These are phyloP conservation scores for Fusarium fracticaudum DNA, from an alignment of 2,329 filamentous ascomycete genomes.

Conservation along the genomic window DNA sequence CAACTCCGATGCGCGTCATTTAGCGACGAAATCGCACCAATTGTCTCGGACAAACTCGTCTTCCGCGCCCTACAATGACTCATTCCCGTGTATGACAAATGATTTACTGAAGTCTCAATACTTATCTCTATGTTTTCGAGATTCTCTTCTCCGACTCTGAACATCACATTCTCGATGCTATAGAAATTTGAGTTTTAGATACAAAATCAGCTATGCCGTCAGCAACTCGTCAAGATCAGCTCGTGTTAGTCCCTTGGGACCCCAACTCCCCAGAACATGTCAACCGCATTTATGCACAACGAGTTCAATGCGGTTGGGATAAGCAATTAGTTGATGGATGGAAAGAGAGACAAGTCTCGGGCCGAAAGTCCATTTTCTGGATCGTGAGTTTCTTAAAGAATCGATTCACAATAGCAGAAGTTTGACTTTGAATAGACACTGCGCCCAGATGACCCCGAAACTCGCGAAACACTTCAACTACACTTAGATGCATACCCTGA, in stretches of 20 bases:
- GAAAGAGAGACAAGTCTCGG: constrained; percentile 24
- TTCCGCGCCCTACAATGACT: constrained; percentile 7
- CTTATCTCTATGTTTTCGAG: background rate
- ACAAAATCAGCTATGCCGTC: constrained; percentile 7
- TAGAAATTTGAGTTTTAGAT: background rate
- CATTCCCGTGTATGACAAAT: background rate
- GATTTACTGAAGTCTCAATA: background rate
- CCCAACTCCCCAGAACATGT: constrained; percentile 29
- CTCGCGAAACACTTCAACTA: background rate
- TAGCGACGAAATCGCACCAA: background rate
- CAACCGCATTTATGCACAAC: constrained; percentile 20
- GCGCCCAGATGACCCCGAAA: background rate
- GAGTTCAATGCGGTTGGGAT: constrained; percentile 38
- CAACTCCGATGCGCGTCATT: background rate
- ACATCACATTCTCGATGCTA: no score
- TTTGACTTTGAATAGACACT: constrained; percentile 20
- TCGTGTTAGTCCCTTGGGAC: constrained; percentile 40
- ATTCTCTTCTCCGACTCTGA: no score
- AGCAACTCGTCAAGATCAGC: background rate
- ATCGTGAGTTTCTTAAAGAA: constrained; percentile 15
- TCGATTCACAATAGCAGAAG: rapidly evolving
- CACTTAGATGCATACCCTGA: constrained; percentile 29
- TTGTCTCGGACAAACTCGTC: constrained; percentile 1
- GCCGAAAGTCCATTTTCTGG: constrained; percentile 41
- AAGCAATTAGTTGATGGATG: constrained; percentile 24